Evolutionary conservation across 805 yeast species (phyloP), one percentile per base, ranked within the genome.

Genomic region (Ogataea corticis): DNA sequence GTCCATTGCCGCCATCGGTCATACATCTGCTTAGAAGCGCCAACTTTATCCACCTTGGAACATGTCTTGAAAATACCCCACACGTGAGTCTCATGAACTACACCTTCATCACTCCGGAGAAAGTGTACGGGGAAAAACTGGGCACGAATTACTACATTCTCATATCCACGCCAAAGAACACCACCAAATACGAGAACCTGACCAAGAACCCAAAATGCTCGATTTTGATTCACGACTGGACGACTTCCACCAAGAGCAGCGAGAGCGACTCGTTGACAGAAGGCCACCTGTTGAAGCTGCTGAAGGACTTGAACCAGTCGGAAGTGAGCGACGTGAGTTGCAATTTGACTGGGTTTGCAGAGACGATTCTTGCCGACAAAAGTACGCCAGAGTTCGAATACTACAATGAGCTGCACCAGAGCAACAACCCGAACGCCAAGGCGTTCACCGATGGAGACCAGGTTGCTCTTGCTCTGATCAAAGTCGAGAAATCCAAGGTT

Each of bases 41-140:
- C 10, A 76, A 83, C 51, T 85, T 80, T 63, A 80, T 91, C 32
- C 97, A 91, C 63, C 72, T 91, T 38, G 97, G 92, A 2, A 92
- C 98, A 2, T 79, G 89, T 48, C 70, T 63, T 9, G 50, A 63
- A 7, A 76, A 87, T 35, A 65, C 80, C 36, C 98, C 98, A 5
- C 94, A 91, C 49, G 96, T 90, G 3, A 79, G 94, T 15, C 73
- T 92, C 51, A 92, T 92, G 98, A 92, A 88, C 67, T 92, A 87
- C 66, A 82, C 91, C 3, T 87, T 82, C 61, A 66, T 84, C 16
- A 70, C 73, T 4, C 62, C 74, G 5, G 58, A 62, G 14, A 65
- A 69, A 19, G 58, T 70, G 0, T 73, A 52, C 51, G 33, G 44
- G 30, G 25, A 37, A 0, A 47, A 48, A 33, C 37, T 52, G 7